Evolutionary conservation across 345 rosid genomes (phyloP).

Genomic region (Pugionium dolabratum): DNA sequence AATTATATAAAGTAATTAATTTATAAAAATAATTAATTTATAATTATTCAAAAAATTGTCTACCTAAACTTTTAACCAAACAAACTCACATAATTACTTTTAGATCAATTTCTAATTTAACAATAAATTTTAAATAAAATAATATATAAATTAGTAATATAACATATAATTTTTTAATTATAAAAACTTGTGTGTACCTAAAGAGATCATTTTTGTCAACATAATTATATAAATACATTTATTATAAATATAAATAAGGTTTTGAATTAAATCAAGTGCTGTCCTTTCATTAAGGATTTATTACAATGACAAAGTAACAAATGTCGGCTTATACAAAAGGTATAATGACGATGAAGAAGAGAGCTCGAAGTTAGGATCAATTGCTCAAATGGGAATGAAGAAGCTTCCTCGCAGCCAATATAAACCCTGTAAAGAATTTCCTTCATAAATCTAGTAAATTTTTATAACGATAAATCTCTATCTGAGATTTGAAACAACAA

Average conservation of each 20-base stretch:
- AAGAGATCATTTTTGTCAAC: neutral
- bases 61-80: no score
- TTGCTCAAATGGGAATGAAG: slow-evolving; percentile 56
- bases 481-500: slow-evolving; percentile 21
- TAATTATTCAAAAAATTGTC: no score
- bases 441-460: slow-evolving; percentile 9
- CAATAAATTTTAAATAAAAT: no score
- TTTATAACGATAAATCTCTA: slow-evolving; percentile 1
- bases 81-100: no score
- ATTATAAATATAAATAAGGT: neutral
- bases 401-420: slow-evolving; percentile 72
- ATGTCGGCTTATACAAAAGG: slow-evolving; percentile 22
- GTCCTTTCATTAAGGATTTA: slow-evolving; percentile 16
- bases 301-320: slow-evolving; percentile 4
- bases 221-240: neutral
- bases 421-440: slow-evolving; percentile 55
- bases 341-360: slow-evolving; percentile 28
- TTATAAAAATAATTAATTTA: no score
- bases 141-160: no score
- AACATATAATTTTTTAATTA: no score
- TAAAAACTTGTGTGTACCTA: no score
- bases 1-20: no score
- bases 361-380: slow-evolving; percentile 23
- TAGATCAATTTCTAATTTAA: no score
- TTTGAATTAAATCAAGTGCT: neutral